Evolutionary conservation across 768 basidiomycete species (phyloP), one percentile per base, ranked within the genome.

Genomic region (Mycena maculata): DNA sequence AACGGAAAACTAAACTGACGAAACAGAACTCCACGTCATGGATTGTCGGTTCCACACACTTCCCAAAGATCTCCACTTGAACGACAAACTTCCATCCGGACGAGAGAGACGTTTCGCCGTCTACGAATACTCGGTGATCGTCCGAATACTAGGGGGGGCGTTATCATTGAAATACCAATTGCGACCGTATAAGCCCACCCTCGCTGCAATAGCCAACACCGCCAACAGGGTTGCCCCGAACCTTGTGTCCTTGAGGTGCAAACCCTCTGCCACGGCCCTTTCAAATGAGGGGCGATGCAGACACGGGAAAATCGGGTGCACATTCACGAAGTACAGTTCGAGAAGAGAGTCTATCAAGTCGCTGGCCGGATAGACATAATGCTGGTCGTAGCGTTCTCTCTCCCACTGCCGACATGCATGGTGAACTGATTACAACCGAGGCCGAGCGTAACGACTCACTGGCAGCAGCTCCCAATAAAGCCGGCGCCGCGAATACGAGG

Each of bases 1-100:
- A n/a, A n/a, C n/a, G n/a, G n/a, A n/a, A n/a, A n/a, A n/a, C n/a
- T n/a, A n/a, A n/a, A n/a, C n/a, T n/a, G n/a, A n/a, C n/a, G n/a
- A n/a, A n/a, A n/a, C n/a, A 83, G 15, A 79, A 78, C 72, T 90
- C 89, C 45, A 91, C 76, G 63, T 57, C 75, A 69, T 33, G 78
- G 74, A 66, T 63, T 12, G 38, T 60, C 8, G 63, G 67, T 25
- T 88, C 79, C 48, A 89, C 76, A 0, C 79, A 82, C 74, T 82
- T 83, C 30, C 85, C 82, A 48, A 60, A 28, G 15, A 87, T 81
- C 58, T 87, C 79, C 10, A 89, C 80, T 44, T 84, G 82, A 33
- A 79, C 75, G 61, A 87, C 82, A 75, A 83, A 88, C 63, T 79
- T 79, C 85, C 85, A 86, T 1, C 85, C 86, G 16, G 83, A 75